Base-by-base conservation (phyloP, 768 basidiomycete species). In the Leccinum imitatum region DNA sequence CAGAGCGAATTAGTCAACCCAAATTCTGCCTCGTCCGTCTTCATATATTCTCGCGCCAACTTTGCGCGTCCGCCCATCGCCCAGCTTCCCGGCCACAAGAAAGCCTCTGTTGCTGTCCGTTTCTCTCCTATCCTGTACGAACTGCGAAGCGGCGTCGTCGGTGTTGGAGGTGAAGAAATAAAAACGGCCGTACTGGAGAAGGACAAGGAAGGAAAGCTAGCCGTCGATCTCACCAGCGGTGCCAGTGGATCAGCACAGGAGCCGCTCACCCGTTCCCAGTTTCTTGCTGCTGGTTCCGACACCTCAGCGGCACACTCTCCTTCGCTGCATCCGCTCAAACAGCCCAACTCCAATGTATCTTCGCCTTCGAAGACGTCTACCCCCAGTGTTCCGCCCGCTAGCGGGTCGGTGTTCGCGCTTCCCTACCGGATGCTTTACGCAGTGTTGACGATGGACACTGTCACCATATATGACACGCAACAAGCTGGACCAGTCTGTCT, bases 51-150 rank as follows among this genome's bases (percentile, higher is more conserved):
- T 8, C 84, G 97, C 33, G 93, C 93, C 46, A 98, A 97, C 76
- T 92, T 99, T 73, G 87, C 93, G 1, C 80, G 92, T 47, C 90
- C 93, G 1, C 96, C 97, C 0, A 86, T 98, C 59, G 97, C 95
- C 14, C 95, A 95, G 70, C 79, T 98, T 5, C 95, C 97, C 3
- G 97, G 97, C 2, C 93, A 98, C 78, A 93, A 94, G 76, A 97
- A 96, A 66, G 89, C 96, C 0, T 94, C 91, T 65, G 89, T 98
- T 3, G 96, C 92, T 1, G 94, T 99, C 39, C 81, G 87, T 50
- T 99, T 98, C 75, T 95, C 92, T 31, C 97, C 96, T 0, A 81
- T 98, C 21, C 73, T 99, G 46, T 98, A 95, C 68, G 94, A 98
- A 68, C 78, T 98, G n/a, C 81, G 96, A 25, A 80, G 81, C 9